Evolutionary conservation across 2,329 filamentous ascomycete species (phyloP), one percentile per base, ranked within the genome.

Genomic region (Tolypocladium tundrense): DNA sequence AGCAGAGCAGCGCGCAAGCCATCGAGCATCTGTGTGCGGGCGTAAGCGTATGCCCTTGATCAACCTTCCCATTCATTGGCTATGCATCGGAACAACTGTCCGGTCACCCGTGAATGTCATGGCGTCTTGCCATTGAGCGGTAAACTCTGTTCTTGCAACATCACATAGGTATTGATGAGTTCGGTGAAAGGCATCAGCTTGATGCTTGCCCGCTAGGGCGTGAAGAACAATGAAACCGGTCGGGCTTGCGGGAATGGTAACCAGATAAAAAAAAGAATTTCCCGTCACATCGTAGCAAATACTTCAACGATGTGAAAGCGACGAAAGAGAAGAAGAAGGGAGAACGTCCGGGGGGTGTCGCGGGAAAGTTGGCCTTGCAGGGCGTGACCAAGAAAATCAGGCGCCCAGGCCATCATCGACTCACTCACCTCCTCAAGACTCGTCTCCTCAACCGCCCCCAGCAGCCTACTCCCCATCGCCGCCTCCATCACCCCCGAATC

Each of bases 401-500:
- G 59, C 50, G 62, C 48, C 13, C 35, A 52, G 48, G 48, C 48
- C 48, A n/a, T 33, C 48, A 16, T 19, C 39, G 14, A 43, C 24
- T 50, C 43, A 71, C 75, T 72, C 66, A 87, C 84, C 77, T 85
- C 79, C 66, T 86, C 82, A 45, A 87, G 71, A 67, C 73, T 84
- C 60, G 71, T 73, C 68, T 82, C 79, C 64, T 83, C 80, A 55
- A 85, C 71, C 65, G 86, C 82, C 4, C 70, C 73, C 53, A 87
- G 68, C 57, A 86, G 57, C 59, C 77, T 68, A 48, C 72, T 73
- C 24, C 84, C 83, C 8, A 75, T 71, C 33, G 69, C 69, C 53
- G 71, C 73, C 57, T 77, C 75, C 64, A 74, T 72, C 61, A 9
- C 45, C 16, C 14, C 16, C 53, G 40, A 59, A 50, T 24, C 13